Percentiles rank a stretch among this genome's conserved stretches.
Conservation (phyloP, 495 filamentous ascomycete genomes). For the Xylaria longipes region DNA sequence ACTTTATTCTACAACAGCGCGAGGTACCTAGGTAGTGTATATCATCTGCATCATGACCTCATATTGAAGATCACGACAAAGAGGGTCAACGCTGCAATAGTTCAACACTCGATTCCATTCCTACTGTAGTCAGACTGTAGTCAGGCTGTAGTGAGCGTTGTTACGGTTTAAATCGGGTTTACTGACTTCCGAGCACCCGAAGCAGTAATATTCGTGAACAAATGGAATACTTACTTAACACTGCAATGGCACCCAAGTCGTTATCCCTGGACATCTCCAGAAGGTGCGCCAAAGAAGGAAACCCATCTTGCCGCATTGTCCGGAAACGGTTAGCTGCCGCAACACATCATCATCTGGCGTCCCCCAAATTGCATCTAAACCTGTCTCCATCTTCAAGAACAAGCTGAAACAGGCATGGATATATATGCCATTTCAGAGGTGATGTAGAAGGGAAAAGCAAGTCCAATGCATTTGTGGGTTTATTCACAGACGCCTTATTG, state of each 20-base stretch:
- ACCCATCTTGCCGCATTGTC: background rate
- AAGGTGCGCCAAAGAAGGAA: background rate
- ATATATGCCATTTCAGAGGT: background rate
- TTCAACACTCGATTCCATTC: background rate
- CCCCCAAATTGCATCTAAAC: background rate
- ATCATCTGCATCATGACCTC: conserved; percentile 7
- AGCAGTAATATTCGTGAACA: background rate
- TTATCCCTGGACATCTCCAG: conserved; percentile 6
- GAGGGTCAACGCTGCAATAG: background rate
- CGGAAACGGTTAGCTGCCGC: conserved; percentile 23
- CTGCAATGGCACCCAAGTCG: background rate
- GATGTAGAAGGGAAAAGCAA: background rate
- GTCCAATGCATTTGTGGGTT: background rate
- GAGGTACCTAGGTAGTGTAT: too few species aligned
- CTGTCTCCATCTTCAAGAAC: background rate
- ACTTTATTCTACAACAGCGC: background rate
- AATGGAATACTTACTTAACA: background rate
- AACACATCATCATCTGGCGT: conserved; percentile 15
- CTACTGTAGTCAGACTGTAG: too few species aligned
- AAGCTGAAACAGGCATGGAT: conserved; percentile 17
- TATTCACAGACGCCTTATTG: background rate
- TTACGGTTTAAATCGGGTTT: background rate
- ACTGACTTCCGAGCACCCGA: background rate
- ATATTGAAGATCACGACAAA: background rate
- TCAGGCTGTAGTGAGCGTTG: background rate